A percentile compares a stretch with the other conserved stretches of the same genome.
These are phyloP conservation scores for Podospora sp. DNA, from an alignment of 495 filamentous ascomycete species.

Conservation along the genomic window DNA sequence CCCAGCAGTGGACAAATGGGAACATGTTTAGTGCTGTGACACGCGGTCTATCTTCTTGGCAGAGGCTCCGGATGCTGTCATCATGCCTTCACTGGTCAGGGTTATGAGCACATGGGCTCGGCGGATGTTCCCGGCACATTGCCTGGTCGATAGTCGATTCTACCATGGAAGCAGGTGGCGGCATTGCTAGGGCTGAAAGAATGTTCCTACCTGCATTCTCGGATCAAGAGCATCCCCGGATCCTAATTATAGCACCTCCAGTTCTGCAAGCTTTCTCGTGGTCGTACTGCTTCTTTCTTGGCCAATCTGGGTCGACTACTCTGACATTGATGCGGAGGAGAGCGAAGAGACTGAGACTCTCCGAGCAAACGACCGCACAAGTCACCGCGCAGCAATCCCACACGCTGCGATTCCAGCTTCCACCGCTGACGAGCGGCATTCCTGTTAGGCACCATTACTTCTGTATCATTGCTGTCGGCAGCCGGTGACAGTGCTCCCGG, in stretches of 20 bases:
- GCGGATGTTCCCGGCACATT: background rate
- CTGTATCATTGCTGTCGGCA: background rate
- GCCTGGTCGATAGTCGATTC: background rate
- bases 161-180: background rate
- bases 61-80: background rate
- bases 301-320: background rate
- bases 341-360: background rate
- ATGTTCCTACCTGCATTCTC: background rate
- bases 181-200: conserved; percentile 6
- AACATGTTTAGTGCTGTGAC: background rate
- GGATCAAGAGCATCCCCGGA: background rate
- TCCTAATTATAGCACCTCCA: conserved; percentile 5
- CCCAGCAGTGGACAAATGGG: background rate
- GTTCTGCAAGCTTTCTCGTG: background rate
- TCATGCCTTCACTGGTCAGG: background rate
- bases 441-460: background rate
- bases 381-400: background rate
- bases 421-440: background rate
- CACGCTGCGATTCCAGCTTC: too few species aligned
- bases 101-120: background rate
- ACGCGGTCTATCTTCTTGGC: background rate
- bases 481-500: conserved; percentile 3
- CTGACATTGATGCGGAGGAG: background rate
- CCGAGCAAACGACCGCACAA: background rate
- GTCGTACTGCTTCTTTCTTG: background rate